Conservation (phyloP, 2,329 filamentous ascomycete genomes). For the Pseudogymnoascus sp. region DNA sequence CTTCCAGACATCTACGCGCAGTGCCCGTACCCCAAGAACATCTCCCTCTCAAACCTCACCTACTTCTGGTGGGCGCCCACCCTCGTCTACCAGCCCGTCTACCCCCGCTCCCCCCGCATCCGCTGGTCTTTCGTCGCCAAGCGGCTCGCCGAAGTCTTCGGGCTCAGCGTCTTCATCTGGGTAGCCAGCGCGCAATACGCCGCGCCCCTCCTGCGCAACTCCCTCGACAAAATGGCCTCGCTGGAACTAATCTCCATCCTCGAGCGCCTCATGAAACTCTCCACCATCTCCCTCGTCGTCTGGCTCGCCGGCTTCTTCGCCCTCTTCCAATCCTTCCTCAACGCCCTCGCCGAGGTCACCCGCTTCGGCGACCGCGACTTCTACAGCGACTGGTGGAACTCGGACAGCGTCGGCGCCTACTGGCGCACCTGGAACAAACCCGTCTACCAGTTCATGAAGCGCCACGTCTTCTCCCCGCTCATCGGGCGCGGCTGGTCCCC, state of each 20-base stretch:
- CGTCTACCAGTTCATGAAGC: slow-evolving; percentile 91
- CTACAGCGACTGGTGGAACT: slow-evolving; percentile 98
- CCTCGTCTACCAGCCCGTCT: slow-evolving; percentile 92
- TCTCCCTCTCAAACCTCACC: slow-evolving; percentile 76
- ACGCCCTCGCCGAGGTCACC: slow-evolving; percentile 83
- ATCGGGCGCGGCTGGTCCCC: slow-evolving; percentile 75
- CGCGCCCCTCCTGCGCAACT: slow-evolving; percentile 80
- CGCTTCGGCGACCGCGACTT: slow-evolving; percentile 89
- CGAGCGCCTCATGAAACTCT: slow-evolving; percentile 88
- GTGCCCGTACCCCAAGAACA: slow-evolving; percentile 85
- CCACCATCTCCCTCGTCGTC: slow-evolving; percentile 88
- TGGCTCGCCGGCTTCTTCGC: slow-evolving; percentile 98
- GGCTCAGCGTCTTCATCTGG: slow-evolving; percentile 86
- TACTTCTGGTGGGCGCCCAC: slow-evolving; percentile 99
- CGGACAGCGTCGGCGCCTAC: slow-evolving; percentile 73
- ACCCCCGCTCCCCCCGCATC: slow-evolving; percentile 74
- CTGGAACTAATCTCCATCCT: slow-evolving; percentile 74
- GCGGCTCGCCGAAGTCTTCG: slow-evolving; percentile 67
- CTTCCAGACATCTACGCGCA: slow-evolving; percentile 73
- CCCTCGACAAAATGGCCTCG: slow-evolving; percentile 74
- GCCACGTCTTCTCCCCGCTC: slow-evolving; percentile 85
- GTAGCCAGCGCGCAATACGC: slow-evolving; percentile 92
- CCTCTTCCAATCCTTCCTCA: slow-evolving; percentile 85
- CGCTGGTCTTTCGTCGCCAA: slow-evolving; percentile 85
- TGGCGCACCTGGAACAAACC: slow-evolving; percentile 98